These are phyloP conservation scores for Cunninghamia lanceolata DNA, from an alignment of 75 land plant species.

Conservation along the genomic window DNA sequence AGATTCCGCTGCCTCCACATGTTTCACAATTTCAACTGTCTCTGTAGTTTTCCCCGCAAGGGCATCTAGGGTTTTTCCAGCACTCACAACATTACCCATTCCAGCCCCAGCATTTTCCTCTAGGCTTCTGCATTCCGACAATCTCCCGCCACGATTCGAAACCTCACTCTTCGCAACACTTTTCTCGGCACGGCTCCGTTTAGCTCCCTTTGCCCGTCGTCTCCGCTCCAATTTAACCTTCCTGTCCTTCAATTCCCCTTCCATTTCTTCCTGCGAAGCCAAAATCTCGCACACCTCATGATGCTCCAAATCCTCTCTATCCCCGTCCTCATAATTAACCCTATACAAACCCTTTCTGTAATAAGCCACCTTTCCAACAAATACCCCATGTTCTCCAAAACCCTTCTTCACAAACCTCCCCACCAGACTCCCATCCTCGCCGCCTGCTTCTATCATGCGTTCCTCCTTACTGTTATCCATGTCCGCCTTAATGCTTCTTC, in stretches of 20 bases:
- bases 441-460: background rate
- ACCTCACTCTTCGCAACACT: background rate
- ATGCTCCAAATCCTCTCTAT: slow-evolving; percentile 63
- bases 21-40: background rate
- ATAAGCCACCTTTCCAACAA: slow-evolving; percentile 48
- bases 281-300: slow-evolving; percentile 25
- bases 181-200: background rate
- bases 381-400: slow-evolving; percentile 30
- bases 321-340: slow-evolving; percentile 68
- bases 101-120: background rate
- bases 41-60: background rate
- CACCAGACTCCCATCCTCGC: slow-evolving; percentile 16
- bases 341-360: slow-evolving; percentile 32
- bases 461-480: background rate
- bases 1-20: background rate
- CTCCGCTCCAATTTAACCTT: slow-evolving; percentile 34
- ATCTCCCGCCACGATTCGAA: background rate
- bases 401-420: slow-evolving; percentile 55
- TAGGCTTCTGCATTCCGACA: background rate
- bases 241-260: slow-evolving; percentile 16
- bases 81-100: background rate
- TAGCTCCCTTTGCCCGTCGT: background rate
- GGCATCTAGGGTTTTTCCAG: background rate
- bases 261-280: slow-evolving; percentile 12
- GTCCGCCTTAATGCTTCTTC: background rate